These are phyloP conservation scores for Ogataea methanolica DNA, from an alignment of 805 yeast species.

Conservation along the genomic window DNA sequence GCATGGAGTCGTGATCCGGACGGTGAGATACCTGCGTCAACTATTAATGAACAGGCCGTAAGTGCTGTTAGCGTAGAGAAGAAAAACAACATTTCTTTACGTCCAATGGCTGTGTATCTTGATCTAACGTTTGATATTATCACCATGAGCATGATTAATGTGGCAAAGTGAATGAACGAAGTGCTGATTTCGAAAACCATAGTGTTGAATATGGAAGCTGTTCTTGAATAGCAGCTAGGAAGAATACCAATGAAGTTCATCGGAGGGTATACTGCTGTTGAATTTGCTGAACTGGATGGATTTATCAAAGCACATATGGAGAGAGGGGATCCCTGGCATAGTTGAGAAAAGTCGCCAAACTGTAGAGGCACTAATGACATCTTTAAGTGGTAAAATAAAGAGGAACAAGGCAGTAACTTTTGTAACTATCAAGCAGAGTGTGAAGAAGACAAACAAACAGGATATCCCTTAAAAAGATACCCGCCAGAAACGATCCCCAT, in stretches of 20 bases:
- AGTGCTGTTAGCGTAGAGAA: constrained; percentile 57
- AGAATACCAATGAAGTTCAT: constrained; percentile 52
- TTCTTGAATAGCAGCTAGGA: constrained; percentile 78
- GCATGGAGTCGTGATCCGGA: constrained; percentile 73
- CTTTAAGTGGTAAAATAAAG: constrained; percentile 25
- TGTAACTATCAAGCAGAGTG: background rate
- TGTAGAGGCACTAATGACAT: too few species aligned
- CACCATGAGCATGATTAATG: constrained; percentile 58
- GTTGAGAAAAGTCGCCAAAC: constrained; percentile 51
- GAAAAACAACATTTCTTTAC: constrained; percentile 77
- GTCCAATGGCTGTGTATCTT: constrained; percentile 92
- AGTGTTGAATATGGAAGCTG: constrained; percentile 86
- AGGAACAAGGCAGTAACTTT: background rate
- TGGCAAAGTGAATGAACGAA: constrained; percentile 78
- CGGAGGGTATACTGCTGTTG: constrained; percentile 16
- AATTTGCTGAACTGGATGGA: constrained; percentile 25
- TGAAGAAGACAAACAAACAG: background rate
- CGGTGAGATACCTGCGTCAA: constrained; percentile 90
- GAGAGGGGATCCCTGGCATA: constrained; percentile 66
- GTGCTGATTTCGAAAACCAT: constrained; percentile 85
- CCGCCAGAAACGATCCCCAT: too few species aligned
- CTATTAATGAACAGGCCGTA: constrained; percentile 63
- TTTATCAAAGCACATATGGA: constrained; percentile 78
- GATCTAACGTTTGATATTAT: constrained; percentile 73
- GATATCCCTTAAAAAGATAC: too few species aligned